These are phyloP conservation scores for Nigrospora sphaerica DNA, from an alignment of 2,329 filamentous ascomycete species.

Conservation along the genomic window DNA sequence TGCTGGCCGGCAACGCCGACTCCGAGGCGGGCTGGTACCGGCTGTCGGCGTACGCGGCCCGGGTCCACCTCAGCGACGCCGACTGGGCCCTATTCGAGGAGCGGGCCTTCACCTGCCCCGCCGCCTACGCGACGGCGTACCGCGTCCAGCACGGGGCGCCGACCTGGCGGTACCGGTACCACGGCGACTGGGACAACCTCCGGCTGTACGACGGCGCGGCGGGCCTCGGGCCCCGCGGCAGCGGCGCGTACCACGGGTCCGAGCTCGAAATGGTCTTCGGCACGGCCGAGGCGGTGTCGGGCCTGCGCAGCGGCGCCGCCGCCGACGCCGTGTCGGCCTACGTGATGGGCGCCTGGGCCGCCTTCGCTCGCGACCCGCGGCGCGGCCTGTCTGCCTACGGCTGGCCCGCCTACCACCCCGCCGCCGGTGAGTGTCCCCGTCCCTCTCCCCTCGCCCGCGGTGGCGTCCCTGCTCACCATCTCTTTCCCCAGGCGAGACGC, in stretches of 20 bases:
- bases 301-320: constrained; percentile 17
- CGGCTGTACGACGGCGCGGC: constrained; percentile 24
- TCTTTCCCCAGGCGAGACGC: background rate
- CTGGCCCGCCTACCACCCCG: background rate
- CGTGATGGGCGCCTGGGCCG: constrained; percentile 5
- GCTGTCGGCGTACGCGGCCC: constrained; percentile 31
- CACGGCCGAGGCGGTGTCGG: constrained; percentile 29
- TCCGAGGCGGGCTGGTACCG: constrained; percentile 41
- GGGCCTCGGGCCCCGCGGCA: constrained; percentile 17
- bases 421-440: background rate
- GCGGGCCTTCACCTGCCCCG: constrained; percentile 39
- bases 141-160: constrained; percentile 26
- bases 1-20: constrained; percentile 34
- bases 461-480: background rate
- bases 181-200: constrained; percentile 41
- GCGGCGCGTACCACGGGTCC: constrained; percentile 41
- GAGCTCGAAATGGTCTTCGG: constrained; percentile 42
- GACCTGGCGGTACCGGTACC: constrained; percentile 38
- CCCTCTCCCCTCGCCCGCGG: background rate
- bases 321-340: background rate
- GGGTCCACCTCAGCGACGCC: constrained; percentile 27
- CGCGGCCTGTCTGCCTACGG: background rate
- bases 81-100: constrained; percentile 31
- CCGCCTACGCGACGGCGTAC: constrained; percentile 27
- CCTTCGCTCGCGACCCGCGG: constrained; percentile 3